Percentiles rank a stretch among this genome's conserved stretches.
Conservation (phyloP, 306 rosid genomes). For the cucumber (Cucumis sativus) region Cucumber_9930_V3 NC_026656.2:3740501-3741000, state of each 20-base stretch:
- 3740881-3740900: no score
- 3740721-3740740: slow-evolving; percentile 90
- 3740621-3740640: neutral
- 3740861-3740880: neutral
- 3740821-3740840: neutral
- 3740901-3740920: neutral
- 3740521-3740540: slow-evolving; percentile 16
- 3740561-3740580: neutral
- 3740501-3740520: slow-evolving; percentile 11
- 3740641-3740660: neutral
- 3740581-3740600: neutral
- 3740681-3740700: slow-evolving; percentile 93
- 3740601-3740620: no score
- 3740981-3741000: slow-evolving; percentile 86
- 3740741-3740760: slow-evolving; percentile 77
- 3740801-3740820: neutral
- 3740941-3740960: slow-evolving; percentile 86
- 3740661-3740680: slow-evolving; percentile 98
- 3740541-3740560: slow-evolving; percentile 3
- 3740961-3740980: slow-evolving; percentile 97
- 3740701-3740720: slow-evolving; percentile 99
- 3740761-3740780: slow-evolving; percentile 99
- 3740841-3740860: neutral
- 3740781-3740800: slow-evolving; percentile 75
- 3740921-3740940: neutral